Base-by-base conservation (phyloP, 768 basidiomycete species). In the Boletus vinaceobasis region DNA sequence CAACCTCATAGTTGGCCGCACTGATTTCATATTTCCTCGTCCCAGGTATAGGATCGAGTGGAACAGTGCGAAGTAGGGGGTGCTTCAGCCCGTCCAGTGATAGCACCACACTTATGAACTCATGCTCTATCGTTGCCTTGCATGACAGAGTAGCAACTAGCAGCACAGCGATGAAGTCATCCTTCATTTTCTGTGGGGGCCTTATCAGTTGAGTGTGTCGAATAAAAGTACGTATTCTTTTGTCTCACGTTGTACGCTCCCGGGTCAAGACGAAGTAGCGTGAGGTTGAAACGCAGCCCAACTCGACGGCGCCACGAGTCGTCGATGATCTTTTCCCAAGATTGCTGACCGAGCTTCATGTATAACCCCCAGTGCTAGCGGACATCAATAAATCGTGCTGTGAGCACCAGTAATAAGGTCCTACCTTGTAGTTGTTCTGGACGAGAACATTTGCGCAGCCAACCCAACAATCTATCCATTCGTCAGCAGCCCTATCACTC, bases 391-490 rank as follows among this genome's bases (percentile, higher is more conserved):
- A 55, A 23, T 44, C 38, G n/a, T 17, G 9, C 26, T 19, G 15
- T 48, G n/a, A 38, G 26, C 11, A 47, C 32, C 23, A 7, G 7
- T 21, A 47, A 43, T 7, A 47, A 33, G 33, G 54, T 69, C 17
- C 23, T 50, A 84, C 83, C 62, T 72, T 71, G 52, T 73, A 56
- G 21, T 73, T 66, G 53, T 82, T 81, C 58, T 80, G 79, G 7
- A 87, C 78, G 15, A 85, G 62, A 17, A 91, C 77, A 52, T 77
- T 76, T 1, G 82, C 83, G 60, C 86, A 90, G 5, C 84, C 82
- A 7, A 88, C 75, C 88, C 90, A 93, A 60, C 85, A 86, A 51
- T 83, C 80, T 32, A 90, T 75, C 76, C 89, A 82, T 27, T 69
- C 64, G 60, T 83, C 81, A 27, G 83, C 77, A 47, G 80, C 77